Conservation (phyloP, 2,329 filamentous ascomycete species). For the Pseudogymnoascus pannorum region DNA sequence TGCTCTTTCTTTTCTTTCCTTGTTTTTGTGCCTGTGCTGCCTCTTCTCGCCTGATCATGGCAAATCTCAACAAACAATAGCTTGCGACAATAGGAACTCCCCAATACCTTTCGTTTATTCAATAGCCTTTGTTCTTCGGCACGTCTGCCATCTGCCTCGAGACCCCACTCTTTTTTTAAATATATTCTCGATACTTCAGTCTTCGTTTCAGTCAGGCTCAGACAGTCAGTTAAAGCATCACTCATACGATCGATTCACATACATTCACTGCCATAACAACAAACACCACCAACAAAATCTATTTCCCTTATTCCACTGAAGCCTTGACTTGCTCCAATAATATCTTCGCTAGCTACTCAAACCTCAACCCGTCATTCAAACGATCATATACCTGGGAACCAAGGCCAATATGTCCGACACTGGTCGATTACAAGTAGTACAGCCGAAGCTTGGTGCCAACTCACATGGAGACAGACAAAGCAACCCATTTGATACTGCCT, state of each 20-base stretch:
- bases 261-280: neutral
- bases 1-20: constrained; percentile 5
- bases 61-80: constrained; percentile 4
- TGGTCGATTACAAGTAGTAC: neutral
- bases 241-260: neutral
- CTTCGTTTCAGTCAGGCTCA: constrained; percentile 1
- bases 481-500: constrained; percentile 23
- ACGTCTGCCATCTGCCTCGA: neutral
- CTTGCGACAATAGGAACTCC: constrained; percentile 4
- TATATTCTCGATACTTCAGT: constrained; percentile 2
- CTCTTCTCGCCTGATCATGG: neutral
- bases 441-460: neutral
- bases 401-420: neutral
- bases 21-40: neutral
- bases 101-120: constrained; percentile 7
- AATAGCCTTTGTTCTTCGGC: constrained; percentile 1
- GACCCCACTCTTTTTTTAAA: neutral
- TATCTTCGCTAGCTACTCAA: neutral
- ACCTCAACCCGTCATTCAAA: neutral
- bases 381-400: neutral
- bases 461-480: neutral
- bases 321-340: neutral
- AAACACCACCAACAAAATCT: neutral
- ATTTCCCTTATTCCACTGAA: neutral
- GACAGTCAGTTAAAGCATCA: constrained; percentile 8